Conservation (phyloP, 1,284 basidiomycete species). For the Ustilago sp. region DNA sequence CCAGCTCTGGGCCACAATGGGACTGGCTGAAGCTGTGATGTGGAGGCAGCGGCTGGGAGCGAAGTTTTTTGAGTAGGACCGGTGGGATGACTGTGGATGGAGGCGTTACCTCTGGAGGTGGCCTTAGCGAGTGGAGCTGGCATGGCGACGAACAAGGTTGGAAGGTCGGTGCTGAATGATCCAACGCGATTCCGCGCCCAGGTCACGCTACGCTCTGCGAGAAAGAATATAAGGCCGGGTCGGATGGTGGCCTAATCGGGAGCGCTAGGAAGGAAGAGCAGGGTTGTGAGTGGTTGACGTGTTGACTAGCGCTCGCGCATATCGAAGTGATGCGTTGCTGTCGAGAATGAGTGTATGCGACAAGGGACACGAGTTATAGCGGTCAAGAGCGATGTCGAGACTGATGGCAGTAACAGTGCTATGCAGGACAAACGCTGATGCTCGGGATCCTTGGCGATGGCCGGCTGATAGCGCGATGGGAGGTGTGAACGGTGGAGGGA, state of each 20-base stretch:
- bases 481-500: background rate
- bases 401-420: background rate
- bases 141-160: conserved; percentile 16
- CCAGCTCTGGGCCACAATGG: conserved; percentile 44
- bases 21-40: conserved; percentile 44
- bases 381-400: background rate
- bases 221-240: background rate
- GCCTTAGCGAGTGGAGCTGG: conserved; percentile 44
- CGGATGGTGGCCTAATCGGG: conserved; percentile 4
- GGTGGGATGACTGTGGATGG: conserved; percentile 42
- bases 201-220: conserved; percentile 2
- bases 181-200: background rate
- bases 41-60: conserved; percentile 30
- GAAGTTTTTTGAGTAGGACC: conserved; percentile 27
- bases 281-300: conserved; percentile 5
- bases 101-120: conserved; percentile 39
- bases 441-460: background rate
- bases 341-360: background rate
- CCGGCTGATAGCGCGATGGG: background rate
- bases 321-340: conserved; percentile 8
- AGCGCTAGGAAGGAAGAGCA: conserved; percentile 19
- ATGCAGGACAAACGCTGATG: background rate
- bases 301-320: conserved; percentile 27
- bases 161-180: background rate
- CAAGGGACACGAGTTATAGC: background rate